phyloP scores from a whole-genome alignment of 1,284 basidiomycete species.

The Anthracocystis panici-leucophaei region DNA sequence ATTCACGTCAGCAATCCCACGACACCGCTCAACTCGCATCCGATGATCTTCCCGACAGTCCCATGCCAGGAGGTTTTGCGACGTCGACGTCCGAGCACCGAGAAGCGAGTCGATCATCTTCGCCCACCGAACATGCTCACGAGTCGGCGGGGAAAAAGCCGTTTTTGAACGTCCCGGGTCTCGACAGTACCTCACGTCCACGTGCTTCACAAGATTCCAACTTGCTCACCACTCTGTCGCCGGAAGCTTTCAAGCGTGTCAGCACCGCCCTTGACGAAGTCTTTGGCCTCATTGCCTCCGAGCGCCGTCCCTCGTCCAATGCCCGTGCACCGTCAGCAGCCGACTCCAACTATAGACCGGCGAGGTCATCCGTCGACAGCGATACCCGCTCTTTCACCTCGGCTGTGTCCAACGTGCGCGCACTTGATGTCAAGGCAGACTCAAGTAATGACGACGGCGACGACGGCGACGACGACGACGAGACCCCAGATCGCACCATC shows the following conservation, averaged over 20 bases:
- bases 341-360: conserved; percentile 4
- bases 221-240: conserved; percentile 52
- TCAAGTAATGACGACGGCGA: neutral
- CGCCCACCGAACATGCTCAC: neutral
- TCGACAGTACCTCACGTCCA: conserved; percentile 9
- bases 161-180: conserved; percentile 13
- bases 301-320: conserved; percentile 18
- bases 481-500: conserved; percentile 21
- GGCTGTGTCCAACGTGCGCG: conserved; percentile 37
- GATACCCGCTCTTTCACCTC: conserved; percentile 54
- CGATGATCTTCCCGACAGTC: neutral
- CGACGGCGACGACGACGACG: conserved; percentile 13
- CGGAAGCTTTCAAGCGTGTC: conserved; percentile 63
- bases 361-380: conserved; percentile 48
- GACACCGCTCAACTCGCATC: neutral
- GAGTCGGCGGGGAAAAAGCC: neutral
- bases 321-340: neutral
- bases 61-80: conserved; percentile 34
- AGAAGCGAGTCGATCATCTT: neutral
- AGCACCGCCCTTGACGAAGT: conserved; percentile 64
- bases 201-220: conserved; percentile 27
- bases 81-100: conserved; percentile 2
- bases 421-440: conserved; percentile 1
- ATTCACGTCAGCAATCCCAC: conserved; percentile 1
- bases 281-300: conserved; percentile 52